These are phyloP conservation scores for Populus simonii DNA, from an alignment of 345 rosid genomes.

Conservation along the genomic window DNA sequence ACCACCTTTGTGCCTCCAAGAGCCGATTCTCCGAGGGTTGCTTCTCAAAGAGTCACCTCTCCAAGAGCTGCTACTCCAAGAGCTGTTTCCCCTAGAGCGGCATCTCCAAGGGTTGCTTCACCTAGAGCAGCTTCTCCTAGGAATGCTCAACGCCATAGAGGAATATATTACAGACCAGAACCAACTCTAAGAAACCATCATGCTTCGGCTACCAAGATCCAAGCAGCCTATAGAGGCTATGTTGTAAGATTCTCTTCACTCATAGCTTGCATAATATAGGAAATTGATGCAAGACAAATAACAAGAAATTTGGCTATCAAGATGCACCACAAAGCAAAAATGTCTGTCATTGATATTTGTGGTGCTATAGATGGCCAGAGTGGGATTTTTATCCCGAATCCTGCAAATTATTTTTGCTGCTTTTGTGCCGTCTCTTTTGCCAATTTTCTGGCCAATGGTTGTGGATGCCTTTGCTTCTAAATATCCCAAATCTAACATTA, in stretches of 20 bases:
- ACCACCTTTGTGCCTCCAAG: conserved; percentile 43
- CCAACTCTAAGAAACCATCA: conserved; percentile 54
- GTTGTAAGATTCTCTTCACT: conserved; percentile 50
- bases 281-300: background rate
- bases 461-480: background rate
- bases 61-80: conserved; percentile 51
- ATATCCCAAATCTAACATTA: background rate
- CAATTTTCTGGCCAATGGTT: background rate
- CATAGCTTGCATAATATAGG: background rate
- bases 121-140: conserved; percentile 46
- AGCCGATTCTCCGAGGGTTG: conserved; percentile 18
- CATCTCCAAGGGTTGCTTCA: conserved; percentile 57
- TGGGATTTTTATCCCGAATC: background rate
- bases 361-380: background rate
- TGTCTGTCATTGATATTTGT: background rate
- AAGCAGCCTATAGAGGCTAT: conserved; percentile 84
- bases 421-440: background rate
- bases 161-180: conserved; percentile 56
- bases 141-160: conserved; percentile 39
- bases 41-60: conserved; percentile 47
- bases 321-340: background rate
- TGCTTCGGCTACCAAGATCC: conserved; percentile 76
- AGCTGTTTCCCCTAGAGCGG: conserved; percentile 42
- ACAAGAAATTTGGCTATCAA: background rate
- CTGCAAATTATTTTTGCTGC: background rate